Percentiles rank a stretch among this genome's conserved stretches.
Conservation (phyloP, 306 rosid genomes). For the Cucumis hystrix region DNA sequence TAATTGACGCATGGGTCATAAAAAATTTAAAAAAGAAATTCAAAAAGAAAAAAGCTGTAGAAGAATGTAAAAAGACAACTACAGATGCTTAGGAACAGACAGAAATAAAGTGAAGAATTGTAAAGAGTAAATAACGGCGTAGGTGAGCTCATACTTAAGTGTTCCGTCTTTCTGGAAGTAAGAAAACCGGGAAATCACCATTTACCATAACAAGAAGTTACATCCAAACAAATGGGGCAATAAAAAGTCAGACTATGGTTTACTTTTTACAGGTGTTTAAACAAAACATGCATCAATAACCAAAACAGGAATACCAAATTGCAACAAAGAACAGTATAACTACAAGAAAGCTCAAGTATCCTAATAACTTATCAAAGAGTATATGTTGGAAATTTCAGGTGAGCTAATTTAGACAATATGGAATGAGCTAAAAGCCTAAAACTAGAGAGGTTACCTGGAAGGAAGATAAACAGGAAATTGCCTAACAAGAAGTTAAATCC, state of each 20-base stretch:
- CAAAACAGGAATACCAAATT: background rate
- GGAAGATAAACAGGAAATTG: background rate
- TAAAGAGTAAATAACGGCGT: no score
- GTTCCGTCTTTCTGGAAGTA: background rate
- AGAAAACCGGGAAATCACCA: background rate
- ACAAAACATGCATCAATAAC: background rate
- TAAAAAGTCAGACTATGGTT: no score
- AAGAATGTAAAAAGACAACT: background rate
- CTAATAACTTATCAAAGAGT: background rate
- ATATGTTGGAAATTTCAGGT: background rate
- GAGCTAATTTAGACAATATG: background rate
- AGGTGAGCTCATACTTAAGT: no score
- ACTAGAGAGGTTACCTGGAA: constrained; percentile 25
- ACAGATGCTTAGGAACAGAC: constrained; percentile 3
- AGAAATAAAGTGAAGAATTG: no score
- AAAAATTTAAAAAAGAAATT: no score
- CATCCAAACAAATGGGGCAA: background rate
- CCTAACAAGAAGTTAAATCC: background rate
- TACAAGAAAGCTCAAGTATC: background rate
- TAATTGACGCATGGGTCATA: background rate
- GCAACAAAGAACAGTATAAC: background rate
- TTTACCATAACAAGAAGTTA: background rate
- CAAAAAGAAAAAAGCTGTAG: background rate
- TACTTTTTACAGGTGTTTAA: no score
- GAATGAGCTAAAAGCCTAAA: background rate